Conservation (phyloP, 169 alveolate species). For the Babesia caballi region DNA sequence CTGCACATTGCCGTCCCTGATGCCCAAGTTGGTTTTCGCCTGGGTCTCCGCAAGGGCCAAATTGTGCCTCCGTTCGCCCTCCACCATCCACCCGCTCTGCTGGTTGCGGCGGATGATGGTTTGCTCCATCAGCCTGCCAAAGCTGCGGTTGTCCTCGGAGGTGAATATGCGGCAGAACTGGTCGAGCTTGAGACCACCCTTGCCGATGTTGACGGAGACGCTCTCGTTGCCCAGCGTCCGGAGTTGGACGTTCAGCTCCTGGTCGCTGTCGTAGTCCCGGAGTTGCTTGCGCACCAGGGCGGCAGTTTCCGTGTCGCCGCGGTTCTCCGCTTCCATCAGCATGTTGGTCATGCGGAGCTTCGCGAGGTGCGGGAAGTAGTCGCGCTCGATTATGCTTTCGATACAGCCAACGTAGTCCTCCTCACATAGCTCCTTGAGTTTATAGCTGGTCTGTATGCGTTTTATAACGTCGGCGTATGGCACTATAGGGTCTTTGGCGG, state of each 20-base stretch:
- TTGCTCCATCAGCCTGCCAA: constrained; percentile 58
- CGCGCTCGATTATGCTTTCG: constrained; percentile 72
- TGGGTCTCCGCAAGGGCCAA: constrained; percentile 56
- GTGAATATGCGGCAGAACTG: constrained; percentile 68
- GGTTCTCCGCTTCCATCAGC: constrained; percentile 26
- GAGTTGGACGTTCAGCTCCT: constrained; percentile 17
- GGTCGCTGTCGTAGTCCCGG: constrained; percentile 4
- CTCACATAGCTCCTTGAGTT: constrained; percentile 59
- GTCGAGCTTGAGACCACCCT: constrained; percentile 65
- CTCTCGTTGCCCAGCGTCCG: constrained; percentile 37
- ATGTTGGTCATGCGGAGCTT: constrained; percentile 38
- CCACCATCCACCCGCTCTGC: constrained; percentile 54
- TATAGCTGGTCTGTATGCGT: constrained; percentile 18
- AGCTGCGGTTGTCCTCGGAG: constrained; percentile 74
- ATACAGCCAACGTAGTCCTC: constrained; percentile 73
- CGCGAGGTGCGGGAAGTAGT: constrained; percentile 66
- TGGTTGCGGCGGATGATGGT: constrained; percentile 54
- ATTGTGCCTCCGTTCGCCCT: constrained; percentile 60
- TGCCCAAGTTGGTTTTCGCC: constrained; percentile 66
- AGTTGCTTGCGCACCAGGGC: background rate
- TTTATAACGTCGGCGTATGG: constrained; percentile 33
- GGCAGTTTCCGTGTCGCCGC: constrained; percentile 16
- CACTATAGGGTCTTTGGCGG: constrained; percentile 14
- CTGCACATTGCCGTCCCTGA: constrained; percentile 20
- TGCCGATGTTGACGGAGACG: constrained; percentile 64